Conservation (phyloP, 495 filamentous ascomycete species). For the Neurospora pannonica region DNA sequence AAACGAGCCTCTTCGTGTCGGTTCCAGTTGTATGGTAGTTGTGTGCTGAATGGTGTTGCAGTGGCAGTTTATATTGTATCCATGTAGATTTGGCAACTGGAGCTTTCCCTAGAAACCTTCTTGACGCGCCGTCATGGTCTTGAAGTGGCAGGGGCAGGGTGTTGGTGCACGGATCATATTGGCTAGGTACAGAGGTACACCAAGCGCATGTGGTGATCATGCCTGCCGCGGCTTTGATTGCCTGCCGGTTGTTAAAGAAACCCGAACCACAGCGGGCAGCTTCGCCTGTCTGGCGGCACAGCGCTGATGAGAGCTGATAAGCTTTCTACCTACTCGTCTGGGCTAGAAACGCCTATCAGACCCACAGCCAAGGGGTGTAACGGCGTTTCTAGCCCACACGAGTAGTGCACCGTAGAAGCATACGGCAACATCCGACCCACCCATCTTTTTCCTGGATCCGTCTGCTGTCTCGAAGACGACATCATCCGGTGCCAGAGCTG, state of each 20-base stretch:
- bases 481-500: neutral
- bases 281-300: neutral
- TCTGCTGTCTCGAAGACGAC: neutral
- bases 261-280: neutral
- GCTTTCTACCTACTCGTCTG: neutral
- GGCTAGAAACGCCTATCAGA: too few species aligned
- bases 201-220: neutral
- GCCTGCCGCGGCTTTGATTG: neutral
- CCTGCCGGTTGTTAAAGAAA: neutral
- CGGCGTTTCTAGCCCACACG: too few species aligned
- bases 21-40: neutral
- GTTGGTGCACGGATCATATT: neutral
- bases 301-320: neutral
- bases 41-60: neutral
- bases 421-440: conserved; percentile 3
- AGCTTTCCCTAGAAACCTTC: neutral
- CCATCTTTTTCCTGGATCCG: conserved; percentile 2
- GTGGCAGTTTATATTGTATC: neutral
- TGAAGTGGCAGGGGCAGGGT: neutral
- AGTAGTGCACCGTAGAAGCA: neutral
- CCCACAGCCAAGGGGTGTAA: too few species aligned
- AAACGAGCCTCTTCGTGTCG: neutral
- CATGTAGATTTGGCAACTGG: neutral
- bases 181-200: neutral
- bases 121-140: neutral